Conservation (phyloP, 768 basidiomycete species). For the Kwoniella sp. region DNA sequence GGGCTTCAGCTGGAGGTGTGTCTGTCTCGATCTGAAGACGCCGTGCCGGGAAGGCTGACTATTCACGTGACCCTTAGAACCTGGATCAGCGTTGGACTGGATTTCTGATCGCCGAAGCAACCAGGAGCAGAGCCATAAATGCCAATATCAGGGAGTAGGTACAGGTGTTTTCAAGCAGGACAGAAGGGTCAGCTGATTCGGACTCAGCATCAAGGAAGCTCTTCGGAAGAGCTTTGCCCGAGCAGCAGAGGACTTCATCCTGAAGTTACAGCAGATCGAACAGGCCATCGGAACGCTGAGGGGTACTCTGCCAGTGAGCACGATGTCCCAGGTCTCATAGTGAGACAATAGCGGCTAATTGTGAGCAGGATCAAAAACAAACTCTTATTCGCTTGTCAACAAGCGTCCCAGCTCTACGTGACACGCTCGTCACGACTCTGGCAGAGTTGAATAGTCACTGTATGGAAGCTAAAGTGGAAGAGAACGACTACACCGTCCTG, state of each 20-base stretch:
- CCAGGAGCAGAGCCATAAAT: constrained; percentile 75
- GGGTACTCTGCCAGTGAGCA: constrained; percentile 39
- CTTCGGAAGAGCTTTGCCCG: constrained; percentile 44
- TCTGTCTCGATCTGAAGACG: too few species aligned
- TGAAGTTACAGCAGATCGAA: constrained; percentile 41
- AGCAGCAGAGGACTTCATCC: constrained; percentile 43
- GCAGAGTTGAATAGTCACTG: constrained; percentile 69
- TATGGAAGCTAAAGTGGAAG: constrained; percentile 82
- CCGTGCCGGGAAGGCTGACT: background rate
- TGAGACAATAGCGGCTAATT: background rate
- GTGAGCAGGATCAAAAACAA: constrained; percentile 65
- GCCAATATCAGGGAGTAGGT: constrained; percentile 80
- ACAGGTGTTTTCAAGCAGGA: background rate
- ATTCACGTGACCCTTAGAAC: constrained; percentile 53
- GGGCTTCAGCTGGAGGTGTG: constrained; percentile 63
- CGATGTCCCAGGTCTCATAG: background rate
- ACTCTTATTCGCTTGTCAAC: constrained; percentile 52
- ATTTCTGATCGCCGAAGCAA: constrained; percentile 69
- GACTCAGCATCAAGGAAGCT: constrained; percentile 47
- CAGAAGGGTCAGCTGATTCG: background rate
- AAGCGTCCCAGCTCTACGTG: constrained; percentile 60
- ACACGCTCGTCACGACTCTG: constrained; percentile 54
- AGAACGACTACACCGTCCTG: constrained; percentile 92
- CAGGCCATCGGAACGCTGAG: constrained; percentile 37
- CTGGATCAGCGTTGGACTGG: constrained; percentile 72